Conservation (phyloP, 768 basidiomycete species). For the Boletus pseudopeckii region DNA sequence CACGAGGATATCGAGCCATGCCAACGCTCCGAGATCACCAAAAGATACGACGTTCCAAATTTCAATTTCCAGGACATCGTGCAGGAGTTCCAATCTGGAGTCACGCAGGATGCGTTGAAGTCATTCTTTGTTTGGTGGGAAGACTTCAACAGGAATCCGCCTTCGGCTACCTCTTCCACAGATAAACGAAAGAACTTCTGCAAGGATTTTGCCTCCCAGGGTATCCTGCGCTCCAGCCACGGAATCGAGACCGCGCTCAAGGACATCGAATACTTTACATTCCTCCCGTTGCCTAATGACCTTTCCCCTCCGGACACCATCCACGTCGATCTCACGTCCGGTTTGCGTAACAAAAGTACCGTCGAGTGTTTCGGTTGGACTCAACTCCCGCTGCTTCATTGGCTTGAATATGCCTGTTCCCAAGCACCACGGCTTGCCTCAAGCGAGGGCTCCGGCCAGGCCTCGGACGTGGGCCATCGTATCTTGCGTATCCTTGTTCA, state of each 20-base stretch:
- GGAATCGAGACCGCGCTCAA: conserved; percentile 39
- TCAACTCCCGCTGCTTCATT: conserved; percentile 67
- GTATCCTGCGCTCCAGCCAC: background rate
- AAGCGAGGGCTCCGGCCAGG: background rate
- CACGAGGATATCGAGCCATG: background rate
- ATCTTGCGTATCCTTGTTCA: conserved; percentile 60
- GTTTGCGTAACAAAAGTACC: conserved; percentile 37
- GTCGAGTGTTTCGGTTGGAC: conserved; percentile 65
- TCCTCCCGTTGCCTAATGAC: conserved; percentile 63
- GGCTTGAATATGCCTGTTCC: conserved; percentile 62
- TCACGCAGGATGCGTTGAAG: conserved; percentile 3
- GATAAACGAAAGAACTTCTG: background rate
- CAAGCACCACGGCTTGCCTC: conserved; percentile 19
- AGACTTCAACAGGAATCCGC: background rate
- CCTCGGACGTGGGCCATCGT: conserved; percentile 50
- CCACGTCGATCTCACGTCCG: conserved; percentile 59
- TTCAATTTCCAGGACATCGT: conserved; percentile 7
- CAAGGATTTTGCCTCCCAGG: conserved; percentile 46
- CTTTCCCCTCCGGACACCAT: conserved; percentile 75
- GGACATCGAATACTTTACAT: conserved; percentile 52
- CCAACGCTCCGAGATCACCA: conserved; percentile 5
- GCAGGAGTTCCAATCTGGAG: conserved; percentile 10
- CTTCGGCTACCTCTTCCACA: background rate
- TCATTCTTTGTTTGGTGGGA: conserved; percentile 15
- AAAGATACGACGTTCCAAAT: background rate